These are phyloP conservation scores for Apiotrichum mycotoxinovorans DNA, from an alignment of 1,284 basidiomycete species.

Conservation along the genomic window DNA sequence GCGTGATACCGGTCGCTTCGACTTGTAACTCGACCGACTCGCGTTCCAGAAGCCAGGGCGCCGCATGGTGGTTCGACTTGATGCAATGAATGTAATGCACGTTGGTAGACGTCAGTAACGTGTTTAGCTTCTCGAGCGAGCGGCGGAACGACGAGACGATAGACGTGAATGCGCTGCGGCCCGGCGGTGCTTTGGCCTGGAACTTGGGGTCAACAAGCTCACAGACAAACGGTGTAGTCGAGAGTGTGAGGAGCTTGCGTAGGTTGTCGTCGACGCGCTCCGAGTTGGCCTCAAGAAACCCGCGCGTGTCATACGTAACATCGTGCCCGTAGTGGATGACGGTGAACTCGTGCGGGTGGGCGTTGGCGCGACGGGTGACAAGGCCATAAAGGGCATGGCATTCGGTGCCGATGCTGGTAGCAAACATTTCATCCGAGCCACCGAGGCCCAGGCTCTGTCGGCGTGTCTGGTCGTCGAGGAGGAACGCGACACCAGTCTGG, in stretches of 20 bases:
- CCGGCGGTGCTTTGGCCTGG: constrained; percentile 2
- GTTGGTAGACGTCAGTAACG: constrained; percentile 13
- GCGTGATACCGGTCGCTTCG: constrained; percentile 17
- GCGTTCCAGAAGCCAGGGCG: constrained; percentile 11
- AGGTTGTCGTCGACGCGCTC: constrained; percentile 20
- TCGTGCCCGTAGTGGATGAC: constrained; percentile 19
- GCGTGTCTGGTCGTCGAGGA: constrained; percentile 23
- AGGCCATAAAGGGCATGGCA: constrained; percentile 13
- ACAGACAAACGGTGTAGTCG: constrained; percentile 1
- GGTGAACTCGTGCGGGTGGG: constrained; percentile 13
- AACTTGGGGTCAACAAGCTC: constrained; percentile 6
- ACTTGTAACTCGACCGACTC: constrained; percentile 15
- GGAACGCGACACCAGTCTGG: constrained; percentile 17
- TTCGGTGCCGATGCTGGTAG: constrained; percentile 15
- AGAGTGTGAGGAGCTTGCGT: constrained; percentile 7
- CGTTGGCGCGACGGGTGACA: constrained; percentile 8
- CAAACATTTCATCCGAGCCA: constrained; percentile 16
- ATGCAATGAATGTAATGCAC: constrained; percentile 23
- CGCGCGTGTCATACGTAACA: constrained; percentile 17
- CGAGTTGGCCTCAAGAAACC: constrained; percentile 19
- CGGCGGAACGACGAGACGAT: constrained; percentile 20
- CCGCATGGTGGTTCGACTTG: constrained; percentile 21
- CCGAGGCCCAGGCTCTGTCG: constrained; percentile 15
- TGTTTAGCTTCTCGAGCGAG: constrained; percentile 17
- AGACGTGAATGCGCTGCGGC: constrained; percentile 13